Evolutionary conservation across 257 asterid species (phyloP), one percentile per base, ranked within the genome.

Genomic region (Apocynum venetum): DNA sequence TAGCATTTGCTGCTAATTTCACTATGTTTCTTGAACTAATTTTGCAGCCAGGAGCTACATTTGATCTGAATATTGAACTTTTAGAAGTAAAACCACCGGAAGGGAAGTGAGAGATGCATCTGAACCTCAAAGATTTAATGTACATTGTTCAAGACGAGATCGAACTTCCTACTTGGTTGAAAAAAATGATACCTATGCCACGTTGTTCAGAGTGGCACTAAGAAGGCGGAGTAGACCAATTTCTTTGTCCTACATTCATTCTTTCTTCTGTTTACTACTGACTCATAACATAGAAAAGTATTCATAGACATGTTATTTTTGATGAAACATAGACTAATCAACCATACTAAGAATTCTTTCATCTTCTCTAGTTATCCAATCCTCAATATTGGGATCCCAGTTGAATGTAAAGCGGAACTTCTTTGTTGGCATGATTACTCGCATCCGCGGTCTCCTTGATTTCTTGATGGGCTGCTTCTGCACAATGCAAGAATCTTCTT

Each of bases 41-140:
- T 40, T 71, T 88, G 92, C 96, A 94, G 98, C 92, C 97, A 38
- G 97, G 90, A 73, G 90, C 91, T 0, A 87, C 94, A 20, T 94
- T 94, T 59, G 93, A 92, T 60, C 83, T 94, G 76, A 92, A 94
- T 82, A 91, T 94, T 81, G 98, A 94, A 80, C 92, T 94, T 66
- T 68, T 94, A 90, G 83, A 91, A 91, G 95, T 91, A 78, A 81
- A 41, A 71, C 63, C 82, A 69, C 86, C 90, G 46, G 89, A 85
- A 78, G 72, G 78, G 77, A 89, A 89, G 84, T 85, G 81, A 88
- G 20, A 88, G 14, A n/a, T 40, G 55, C 52, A 41, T 43, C 43
- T 25, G 15, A 19, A 48, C 11, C 59, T 61, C 40, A 47, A 31
- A 9, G 48, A 8, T 36, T 15, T n/a, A 20, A 25, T 25, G 31